These are phyloP conservation scores for Moesziomyces aphidis DNA, from an alignment of 1,284 basidiomycete genomes.

Conservation along the genomic window DNA sequence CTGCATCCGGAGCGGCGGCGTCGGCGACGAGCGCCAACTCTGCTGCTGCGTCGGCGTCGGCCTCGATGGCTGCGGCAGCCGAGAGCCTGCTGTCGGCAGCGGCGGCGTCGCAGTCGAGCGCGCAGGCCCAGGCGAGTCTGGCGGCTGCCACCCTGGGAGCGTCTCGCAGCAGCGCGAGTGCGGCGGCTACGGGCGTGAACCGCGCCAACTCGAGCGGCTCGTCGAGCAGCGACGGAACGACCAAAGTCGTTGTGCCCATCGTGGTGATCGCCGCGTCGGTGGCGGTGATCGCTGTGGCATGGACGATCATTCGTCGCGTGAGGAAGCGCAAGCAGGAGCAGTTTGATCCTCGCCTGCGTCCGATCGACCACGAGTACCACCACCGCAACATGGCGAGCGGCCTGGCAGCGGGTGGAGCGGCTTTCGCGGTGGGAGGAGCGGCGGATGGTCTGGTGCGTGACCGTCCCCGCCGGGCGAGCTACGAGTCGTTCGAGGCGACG, in stretches of 20 bases:
- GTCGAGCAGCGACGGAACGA: constrained; percentile 25
- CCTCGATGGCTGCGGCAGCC: constrained; percentile 24
- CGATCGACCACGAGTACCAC: constrained; percentile 23
- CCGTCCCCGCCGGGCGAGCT: constrained; percentile 28
- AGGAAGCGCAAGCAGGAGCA: constrained; percentile 17
- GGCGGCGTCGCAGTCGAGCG: constrained; percentile 17
- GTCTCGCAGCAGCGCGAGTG: not conserved
- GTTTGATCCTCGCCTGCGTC: constrained; percentile 20
- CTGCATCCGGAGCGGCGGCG: constrained; percentile 11
- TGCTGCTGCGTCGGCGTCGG: constrained; percentile 15
- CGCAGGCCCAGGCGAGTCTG: constrained; percentile 16
- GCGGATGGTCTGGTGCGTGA: constrained; percentile 26
- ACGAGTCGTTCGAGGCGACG: constrained; percentile 31
- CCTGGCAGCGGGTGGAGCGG: constrained; percentile 23
- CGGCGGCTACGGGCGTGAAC: constrained; percentile 19
- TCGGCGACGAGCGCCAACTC: constrained; percentile 12
- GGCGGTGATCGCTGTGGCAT: constrained; percentile 30
- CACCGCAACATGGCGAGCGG: constrained; percentile 19
- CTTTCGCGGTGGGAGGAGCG: constrained; percentile 43
- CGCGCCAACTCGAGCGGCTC: constrained; percentile 27
- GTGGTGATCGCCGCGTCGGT: constrained; percentile 39
- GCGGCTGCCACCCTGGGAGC: constrained; percentile 11
- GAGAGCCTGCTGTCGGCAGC: constrained; percentile 26
- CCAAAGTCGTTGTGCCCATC: constrained; percentile 51
- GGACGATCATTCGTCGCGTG: constrained; percentile 25